A percentile compares a stretch with the other conserved stretches of the same genome.
Conservation (phyloP, 1,284 basidiomycete species). For the Cryptococcus sp. region DNA sequence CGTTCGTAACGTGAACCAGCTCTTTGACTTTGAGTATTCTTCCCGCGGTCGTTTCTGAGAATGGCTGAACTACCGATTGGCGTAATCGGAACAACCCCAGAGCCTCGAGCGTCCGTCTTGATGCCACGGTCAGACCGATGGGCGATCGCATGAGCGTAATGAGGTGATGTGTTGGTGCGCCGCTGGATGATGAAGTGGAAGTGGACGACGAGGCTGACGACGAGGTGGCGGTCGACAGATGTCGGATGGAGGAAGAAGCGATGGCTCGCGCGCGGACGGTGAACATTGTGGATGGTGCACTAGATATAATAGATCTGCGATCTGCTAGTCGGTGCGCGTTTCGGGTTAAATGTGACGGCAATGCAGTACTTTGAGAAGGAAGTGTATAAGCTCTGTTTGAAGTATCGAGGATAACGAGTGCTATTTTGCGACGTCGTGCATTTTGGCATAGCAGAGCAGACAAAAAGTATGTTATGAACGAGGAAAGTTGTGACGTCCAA, state of each 20-base stretch:
- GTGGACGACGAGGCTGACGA: conserved; percentile 8
- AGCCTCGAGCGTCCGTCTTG: conserved; percentile 52
- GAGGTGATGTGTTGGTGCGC: conserved; percentile 51
- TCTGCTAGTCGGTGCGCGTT: too few species aligned
- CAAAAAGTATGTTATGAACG: too few species aligned
- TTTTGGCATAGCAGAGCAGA: too few species aligned
- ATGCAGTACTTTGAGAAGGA: too few species aligned
- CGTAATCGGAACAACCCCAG: conserved; percentile 56
- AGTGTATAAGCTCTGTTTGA: too few species aligned
- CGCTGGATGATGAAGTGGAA: conserved; percentile 2
- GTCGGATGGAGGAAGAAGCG: neutral
- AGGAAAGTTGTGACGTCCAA: too few species aligned
- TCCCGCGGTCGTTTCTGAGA: conserved; percentile 52
- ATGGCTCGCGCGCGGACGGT: neutral
- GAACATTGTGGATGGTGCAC: too few species aligned
- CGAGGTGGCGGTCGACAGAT: conserved; percentile 4
- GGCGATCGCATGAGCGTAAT: conserved; percentile 57
- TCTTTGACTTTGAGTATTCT: conserved; percentile 59
- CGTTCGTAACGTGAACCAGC: conserved; percentile 58
- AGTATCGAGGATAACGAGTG: too few species aligned
- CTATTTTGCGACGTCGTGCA: too few species aligned
- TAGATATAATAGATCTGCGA: too few species aligned
- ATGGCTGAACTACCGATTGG: conserved; percentile 55
- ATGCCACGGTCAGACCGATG: conserved; percentile 55
- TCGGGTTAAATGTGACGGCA: too few species aligned